These are phyloP conservation scores for Thecaphora thlaspeos DNA, from an alignment of 1,284 basidiomycete species.

Conservation along the genomic window DNA sequence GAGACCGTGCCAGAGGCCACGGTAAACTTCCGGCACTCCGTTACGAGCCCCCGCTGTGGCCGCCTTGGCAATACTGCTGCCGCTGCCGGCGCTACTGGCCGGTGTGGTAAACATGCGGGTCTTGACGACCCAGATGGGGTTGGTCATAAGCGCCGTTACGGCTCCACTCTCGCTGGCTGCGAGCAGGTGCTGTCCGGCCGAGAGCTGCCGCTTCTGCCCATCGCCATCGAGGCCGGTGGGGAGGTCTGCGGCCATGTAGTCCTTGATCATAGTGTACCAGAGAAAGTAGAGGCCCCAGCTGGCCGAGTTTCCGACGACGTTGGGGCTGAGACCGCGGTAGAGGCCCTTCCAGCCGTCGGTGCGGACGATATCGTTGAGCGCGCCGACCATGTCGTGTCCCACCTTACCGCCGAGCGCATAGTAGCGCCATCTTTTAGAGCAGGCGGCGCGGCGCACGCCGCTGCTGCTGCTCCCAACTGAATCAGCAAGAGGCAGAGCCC, in stretches of 20 bases:
- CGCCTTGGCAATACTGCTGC: not conserved
- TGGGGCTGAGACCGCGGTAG: constrained; percentile 86
- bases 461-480: too few relatives aligned
- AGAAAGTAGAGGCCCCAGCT: constrained; percentile 98
- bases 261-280: constrained; percentile 97
- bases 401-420: constrained; percentile 42
- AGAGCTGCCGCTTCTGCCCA: constrained; percentile 60
- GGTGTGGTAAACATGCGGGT: constrained; percentile 91
- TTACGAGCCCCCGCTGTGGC: constrained; percentile 6
- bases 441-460: not conserved
- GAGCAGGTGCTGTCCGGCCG: constrained; percentile 77
- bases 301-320: constrained; percentile 91
- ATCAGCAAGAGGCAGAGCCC: constrained; percentile 4
- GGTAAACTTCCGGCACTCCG: constrained; percentile 29
- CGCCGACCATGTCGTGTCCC: constrained; percentile 72
- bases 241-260: constrained; percentile 39
- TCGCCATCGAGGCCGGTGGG: constrained; percentile 2
- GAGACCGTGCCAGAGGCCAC: constrained; percentile 45
- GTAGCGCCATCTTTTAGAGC: constrained; percentile 24
- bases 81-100: constrained; percentile 61
- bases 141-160: constrained; percentile 88
- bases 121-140: constrained; percentile 98
- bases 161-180: constrained; percentile 92
- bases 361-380: constrained; percentile 72
- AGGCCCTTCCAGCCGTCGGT: constrained; percentile 80